phyloP scores from a whole-genome alignment of 371 early-diverging fungal genomes.

The Phascolomyces articulosus region DNA sequence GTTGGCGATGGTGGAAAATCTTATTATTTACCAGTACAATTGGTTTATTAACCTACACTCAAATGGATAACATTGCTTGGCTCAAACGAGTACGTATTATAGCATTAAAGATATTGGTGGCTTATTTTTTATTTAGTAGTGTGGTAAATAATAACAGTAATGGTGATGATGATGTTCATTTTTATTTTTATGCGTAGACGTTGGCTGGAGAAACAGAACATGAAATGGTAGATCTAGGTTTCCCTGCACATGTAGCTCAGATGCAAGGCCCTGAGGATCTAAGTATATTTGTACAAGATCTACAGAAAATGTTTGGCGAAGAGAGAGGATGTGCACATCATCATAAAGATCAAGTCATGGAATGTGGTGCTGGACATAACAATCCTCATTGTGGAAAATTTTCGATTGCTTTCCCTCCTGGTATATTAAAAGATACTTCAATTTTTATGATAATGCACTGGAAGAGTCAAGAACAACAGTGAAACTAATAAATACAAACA shows the following conservation, averaged over 20 bases:
- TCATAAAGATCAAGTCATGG: background rate
- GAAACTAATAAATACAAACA: background rate
- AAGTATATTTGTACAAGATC: conserved; percentile 3
- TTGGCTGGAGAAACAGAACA: background rate
- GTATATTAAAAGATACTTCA: background rate
- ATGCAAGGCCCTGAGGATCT: conserved; percentile 5
- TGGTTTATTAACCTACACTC: conserved; percentile 1
- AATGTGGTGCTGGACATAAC: background rate
- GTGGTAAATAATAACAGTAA: no score
- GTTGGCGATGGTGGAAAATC: conserved; percentile 7
- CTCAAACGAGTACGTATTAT: background rate
- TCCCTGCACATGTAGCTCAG: background rate
- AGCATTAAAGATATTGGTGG: no score
- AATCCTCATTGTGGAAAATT: background rate
- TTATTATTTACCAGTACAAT: background rate
- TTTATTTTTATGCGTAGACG: background rate
- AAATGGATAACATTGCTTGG: background rate
- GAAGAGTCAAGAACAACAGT: background rate
- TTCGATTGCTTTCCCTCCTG: conserved; percentile 9
- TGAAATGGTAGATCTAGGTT: background rate
- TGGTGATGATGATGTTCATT: background rate
- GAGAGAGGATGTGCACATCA: background rate
- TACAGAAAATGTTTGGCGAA: conserved; percentile 1
- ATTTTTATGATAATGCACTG: no score
- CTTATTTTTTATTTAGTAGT: no score